These are phyloP conservation scores for Phytopythium sindhum DNA, from an alignment of 352 stramenopile species.

Conservation along the genomic window DNA sequence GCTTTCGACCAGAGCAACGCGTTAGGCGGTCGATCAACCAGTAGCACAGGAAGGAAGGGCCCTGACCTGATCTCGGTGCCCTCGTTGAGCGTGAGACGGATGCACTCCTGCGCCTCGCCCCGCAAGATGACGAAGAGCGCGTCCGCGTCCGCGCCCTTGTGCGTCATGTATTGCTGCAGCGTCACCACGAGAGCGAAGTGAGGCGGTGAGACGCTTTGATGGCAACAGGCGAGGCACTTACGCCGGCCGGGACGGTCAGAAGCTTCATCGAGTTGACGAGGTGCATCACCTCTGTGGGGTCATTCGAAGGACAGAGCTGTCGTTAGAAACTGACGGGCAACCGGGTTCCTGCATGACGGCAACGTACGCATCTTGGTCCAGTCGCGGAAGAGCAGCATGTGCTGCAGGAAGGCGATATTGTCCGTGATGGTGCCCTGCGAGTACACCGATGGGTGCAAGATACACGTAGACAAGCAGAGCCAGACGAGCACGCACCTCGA, in stretches of 20 bases:
- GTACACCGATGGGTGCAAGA: too few species aligned
- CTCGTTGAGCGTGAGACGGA: conserved; percentile 65
- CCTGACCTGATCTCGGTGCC: conserved; percentile 46
- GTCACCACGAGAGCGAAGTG: too few species aligned
- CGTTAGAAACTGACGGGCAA: too few species aligned
- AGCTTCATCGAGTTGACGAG: conserved; percentile 85
- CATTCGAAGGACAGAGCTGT: not conserved
- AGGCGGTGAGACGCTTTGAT: not conserved
- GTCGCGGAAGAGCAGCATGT: conserved; percentile 70
- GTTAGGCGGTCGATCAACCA: not conserved
- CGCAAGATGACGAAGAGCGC: conserved; percentile 77
- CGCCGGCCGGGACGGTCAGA: conserved; percentile 47
- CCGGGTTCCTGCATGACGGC: not conserved
- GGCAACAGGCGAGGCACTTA: conserved; percentile 13
- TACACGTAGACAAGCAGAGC: too few species aligned
- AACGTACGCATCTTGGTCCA: conserved; percentile 85
- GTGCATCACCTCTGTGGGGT: conserved; percentile 69
- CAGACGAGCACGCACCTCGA: conserved; percentile 35
- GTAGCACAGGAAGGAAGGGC: not conserved
- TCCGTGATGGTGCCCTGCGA: conserved; percentile 72
- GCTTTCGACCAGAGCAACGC: conserved; percentile 11
- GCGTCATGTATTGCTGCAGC: conserved; percentile 75
- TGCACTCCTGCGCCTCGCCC: conserved; percentile 66
- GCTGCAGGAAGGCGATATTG: conserved; percentile 80
- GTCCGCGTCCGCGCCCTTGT: conserved; percentile 71